These are phyloP conservation scores for Hordeum pubiflorum DNA, from an alignment of 202 grass and related monocot species.

Conservation along the genomic window DNA sequence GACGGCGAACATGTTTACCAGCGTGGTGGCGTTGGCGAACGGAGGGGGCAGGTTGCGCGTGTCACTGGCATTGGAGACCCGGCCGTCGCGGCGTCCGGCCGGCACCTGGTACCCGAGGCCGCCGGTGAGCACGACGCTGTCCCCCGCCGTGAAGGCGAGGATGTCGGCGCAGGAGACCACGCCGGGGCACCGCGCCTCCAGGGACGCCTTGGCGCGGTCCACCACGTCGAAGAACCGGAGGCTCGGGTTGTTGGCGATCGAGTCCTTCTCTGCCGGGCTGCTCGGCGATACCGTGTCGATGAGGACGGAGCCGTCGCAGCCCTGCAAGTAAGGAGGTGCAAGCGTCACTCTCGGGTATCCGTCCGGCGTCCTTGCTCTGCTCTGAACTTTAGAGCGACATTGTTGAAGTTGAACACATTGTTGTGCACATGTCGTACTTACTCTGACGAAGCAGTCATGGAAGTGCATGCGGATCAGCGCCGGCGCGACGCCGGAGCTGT, in stretches of 20 bases:
- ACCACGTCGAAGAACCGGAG: conserved; percentile 56
- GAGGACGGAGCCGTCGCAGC: conserved; percentile 58
- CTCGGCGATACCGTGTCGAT: too few species aligned
- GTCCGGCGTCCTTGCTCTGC: too few species aligned
- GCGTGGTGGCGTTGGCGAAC: neutral
- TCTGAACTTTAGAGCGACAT: too few species aligned
- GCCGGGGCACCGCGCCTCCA: conserved; percentile 49
- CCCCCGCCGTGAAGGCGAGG: conserved; percentile 57
- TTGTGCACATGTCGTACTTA: neutral
- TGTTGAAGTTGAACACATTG: too few species aligned
- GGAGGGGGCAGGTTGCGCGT: conserved; percentile 36
- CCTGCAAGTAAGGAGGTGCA: conserved; percentile 31
- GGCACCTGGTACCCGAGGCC: conserved; percentile 46
- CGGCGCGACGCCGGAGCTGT: conserved; percentile 52
- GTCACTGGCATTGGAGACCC: neutral
- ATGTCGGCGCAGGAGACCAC: conserved; percentile 76
- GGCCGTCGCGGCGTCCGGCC: conserved; percentile 44
- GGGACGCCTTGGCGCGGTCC: conserved; percentile 38
- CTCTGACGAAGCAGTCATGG: conserved; percentile 76
- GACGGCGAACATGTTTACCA: too few species aligned
- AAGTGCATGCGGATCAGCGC: conserved; percentile 62
- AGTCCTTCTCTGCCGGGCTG: conserved; percentile 63
- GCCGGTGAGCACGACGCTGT: conserved; percentile 46
- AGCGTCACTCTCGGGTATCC: too few species aligned
- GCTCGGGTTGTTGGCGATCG: conserved; percentile 35